These are phyloP conservation scores for Fusarium pseudoanthophilum DNA, from an alignment of 2,329 filamentous ascomycete species.

Conservation along the genomic window DNA sequence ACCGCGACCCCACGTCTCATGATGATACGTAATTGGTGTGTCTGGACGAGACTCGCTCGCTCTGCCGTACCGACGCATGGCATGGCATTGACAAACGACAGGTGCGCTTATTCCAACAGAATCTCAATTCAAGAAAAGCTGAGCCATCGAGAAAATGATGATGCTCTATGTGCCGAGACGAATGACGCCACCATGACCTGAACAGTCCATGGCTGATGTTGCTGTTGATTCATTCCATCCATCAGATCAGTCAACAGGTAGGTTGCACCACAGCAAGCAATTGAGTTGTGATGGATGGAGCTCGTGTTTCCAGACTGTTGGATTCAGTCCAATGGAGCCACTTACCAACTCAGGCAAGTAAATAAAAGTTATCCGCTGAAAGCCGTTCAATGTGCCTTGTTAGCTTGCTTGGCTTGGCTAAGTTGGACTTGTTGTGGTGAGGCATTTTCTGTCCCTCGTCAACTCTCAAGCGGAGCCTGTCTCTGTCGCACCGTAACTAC, in stretches of 20 bases:
- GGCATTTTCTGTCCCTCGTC: conserved; percentile 38
- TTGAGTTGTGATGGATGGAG: conserved; percentile 12
- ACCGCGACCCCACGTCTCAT: conserved; percentile 10
- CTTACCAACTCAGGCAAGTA: conserved; percentile 27
- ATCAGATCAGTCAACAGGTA: neutral
- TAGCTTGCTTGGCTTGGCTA: conserved; percentile 2
- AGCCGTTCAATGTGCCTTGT: conserved; percentile 16
- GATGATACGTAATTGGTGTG: conserved; percentile 10
- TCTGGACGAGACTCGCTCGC: neutral
- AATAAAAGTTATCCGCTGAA: conserved; percentile 15
- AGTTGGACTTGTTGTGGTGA: conserved; percentile 24
- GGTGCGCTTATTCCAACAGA: conserved; percentile 25
- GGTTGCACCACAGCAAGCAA: neutral
- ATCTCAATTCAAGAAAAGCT: conserved; percentile 14
- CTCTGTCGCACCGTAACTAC: conserved; percentile 30
- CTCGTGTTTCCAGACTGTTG: conserved; percentile 23
- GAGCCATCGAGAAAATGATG: neutral
- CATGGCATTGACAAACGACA: conserved; percentile 5
- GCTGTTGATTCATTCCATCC: neutral
- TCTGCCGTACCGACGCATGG: neutral
- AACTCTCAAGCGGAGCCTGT: conserved; percentile 22
- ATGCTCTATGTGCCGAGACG: conserved; percentile 22
- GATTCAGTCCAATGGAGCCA: conserved; percentile 15
- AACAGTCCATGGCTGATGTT: neutral
- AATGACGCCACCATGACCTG: conserved; percentile 33